These are phyloP conservation scores for Globisporangium irregulare DNA, from an alignment of 352 stramenopile species.

Conservation along the genomic window DNA sequence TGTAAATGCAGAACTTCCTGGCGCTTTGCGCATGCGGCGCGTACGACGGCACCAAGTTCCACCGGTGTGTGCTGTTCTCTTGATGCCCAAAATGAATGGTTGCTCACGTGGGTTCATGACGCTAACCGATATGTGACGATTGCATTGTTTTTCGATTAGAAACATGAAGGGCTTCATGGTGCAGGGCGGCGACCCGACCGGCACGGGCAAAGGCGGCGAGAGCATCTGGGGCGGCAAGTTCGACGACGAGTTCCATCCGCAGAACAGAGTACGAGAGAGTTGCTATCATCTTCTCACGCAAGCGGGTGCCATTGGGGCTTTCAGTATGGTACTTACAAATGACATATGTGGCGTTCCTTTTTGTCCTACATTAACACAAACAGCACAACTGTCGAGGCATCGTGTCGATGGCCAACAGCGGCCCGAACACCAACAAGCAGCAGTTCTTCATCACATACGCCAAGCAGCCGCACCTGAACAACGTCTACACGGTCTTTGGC, in stretches of 20 bases:
- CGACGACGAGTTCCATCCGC: constrained; percentile 90
- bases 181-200: constrained; percentile 89
- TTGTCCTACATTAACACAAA: not conserved
- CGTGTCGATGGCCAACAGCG: constrained; percentile 92
- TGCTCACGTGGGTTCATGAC: not conserved
- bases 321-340: too few species aligned
- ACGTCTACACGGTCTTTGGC: constrained; percentile 97
- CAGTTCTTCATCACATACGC: constrained; percentile 99
- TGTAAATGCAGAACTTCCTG: constrained; percentile 91
- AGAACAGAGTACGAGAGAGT: constrained; percentile 57
- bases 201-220: constrained; percentile 88
- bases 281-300: not conserved
- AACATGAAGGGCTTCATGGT: constrained; percentile 90
- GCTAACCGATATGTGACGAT: not conserved
- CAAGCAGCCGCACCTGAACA: constrained; percentile 96
- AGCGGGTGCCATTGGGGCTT: too few species aligned
- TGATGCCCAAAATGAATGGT: not conserved
- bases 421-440: constrained; percentile 90
- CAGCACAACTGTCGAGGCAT: constrained; percentile 89
- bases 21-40: constrained; percentile 90
- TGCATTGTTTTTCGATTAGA: constrained; percentile 21
- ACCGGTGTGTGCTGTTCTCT: constrained; percentile 53
- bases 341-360: not conserved
- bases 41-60: constrained; percentile 91
- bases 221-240: constrained; percentile 90